A percentile compares a stretch with the other conserved stretches of the same genome.
Evolutionary conservation across 2,329 filamentous ascomycete species (phyloP).

Genomic region (Hypoxylon sp.): DNA sequence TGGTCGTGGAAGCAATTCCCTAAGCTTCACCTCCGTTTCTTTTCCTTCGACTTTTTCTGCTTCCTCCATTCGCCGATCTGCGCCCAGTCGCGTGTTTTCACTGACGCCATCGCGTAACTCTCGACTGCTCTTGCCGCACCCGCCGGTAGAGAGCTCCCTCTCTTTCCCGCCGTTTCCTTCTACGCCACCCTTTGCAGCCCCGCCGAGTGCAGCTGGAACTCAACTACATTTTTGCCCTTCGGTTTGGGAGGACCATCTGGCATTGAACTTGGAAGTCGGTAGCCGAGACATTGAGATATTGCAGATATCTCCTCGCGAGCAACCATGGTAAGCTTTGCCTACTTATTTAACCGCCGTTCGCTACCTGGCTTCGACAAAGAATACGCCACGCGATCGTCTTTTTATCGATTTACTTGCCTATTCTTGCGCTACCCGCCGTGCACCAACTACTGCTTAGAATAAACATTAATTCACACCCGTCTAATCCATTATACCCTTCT

Average conservation of each 20-base stretch:
- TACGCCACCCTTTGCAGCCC: constrained; percentile 34
- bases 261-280: constrained; percentile 29
- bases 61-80: constrained; percentile 29
- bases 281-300: constrained; percentile 25
- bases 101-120: constrained; percentile 16
- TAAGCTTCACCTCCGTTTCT: constrained; percentile 39
- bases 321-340: constrained; percentile 36
- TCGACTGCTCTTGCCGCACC: constrained; percentile 26
- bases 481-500: constrained; percentile 8
- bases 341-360: constrained; percentile 4
- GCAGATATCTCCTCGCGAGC: constrained; percentile 2
- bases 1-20: constrained; percentile 44
- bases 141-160: constrained; percentile 24
- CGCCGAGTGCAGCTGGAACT: constrained; percentile 37
- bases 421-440: constrained; percentile 25
- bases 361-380: constrained; percentile 23
- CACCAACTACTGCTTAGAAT: constrained; percentile 12
- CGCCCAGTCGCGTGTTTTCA: constrained; percentile 38
- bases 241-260: constrained; percentile 34
- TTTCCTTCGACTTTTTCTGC: constrained; percentile 14
- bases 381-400: constrained; percentile 37
- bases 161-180: constrained; percentile 23
- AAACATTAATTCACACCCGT: constrained; percentile 29
- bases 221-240: constrained; percentile 29
- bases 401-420: constrained; percentile 32